Evolutionary conservation across 164 flowering plant species (phyloP), one percentile per base, ranked within the genome.

Genomic region (Tetracentron sinense): DNA sequence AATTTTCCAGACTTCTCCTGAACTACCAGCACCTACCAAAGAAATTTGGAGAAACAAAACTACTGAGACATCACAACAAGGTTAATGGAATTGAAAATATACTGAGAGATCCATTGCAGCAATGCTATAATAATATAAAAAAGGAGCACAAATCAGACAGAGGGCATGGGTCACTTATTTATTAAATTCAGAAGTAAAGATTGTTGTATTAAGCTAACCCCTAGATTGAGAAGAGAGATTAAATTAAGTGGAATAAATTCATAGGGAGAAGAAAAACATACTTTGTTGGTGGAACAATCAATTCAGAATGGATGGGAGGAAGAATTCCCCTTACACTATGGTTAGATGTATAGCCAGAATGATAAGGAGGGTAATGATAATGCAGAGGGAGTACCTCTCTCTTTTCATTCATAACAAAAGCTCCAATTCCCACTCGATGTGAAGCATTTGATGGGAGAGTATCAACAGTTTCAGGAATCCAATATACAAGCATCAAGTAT

Each of bases 401-500:
- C 57, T 68, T 76, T 42, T 74, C 78, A 72, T 78, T 82, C 66
- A 79, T 67, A 63, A 82, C 73, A 63, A 79, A 68, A 46, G 82
- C 83, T 67, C 83, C 83, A 63, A 82, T 47, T 15, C 76, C 70
- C 44, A 79, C 80, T 38, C 76, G 70, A 71, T 79, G 85, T 54
- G 85, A 60, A 54, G 83, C 85, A 75, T 77, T 79, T 19, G 61
- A 58, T 31, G 85, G 85, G 22, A 79, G 56, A 16, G 77, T 73
- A 60, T 67, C 44, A 2, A 28, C 65, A 28, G 72, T 73, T 57
- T 75, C 70, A 48, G 85, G 79, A 66, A 82, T 75, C 85, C 85
- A 82, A 53, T 73, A 60, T 25, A 71, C 85, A 12, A 82, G 81
- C 85, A 81, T 79, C 59, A 81, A 50, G 66, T 81, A 76, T 25